These are phyloP conservation scores for Gypsophila paniculata DNA, from an alignment of 179 eudicot species.

Conservation along the genomic window DNA sequence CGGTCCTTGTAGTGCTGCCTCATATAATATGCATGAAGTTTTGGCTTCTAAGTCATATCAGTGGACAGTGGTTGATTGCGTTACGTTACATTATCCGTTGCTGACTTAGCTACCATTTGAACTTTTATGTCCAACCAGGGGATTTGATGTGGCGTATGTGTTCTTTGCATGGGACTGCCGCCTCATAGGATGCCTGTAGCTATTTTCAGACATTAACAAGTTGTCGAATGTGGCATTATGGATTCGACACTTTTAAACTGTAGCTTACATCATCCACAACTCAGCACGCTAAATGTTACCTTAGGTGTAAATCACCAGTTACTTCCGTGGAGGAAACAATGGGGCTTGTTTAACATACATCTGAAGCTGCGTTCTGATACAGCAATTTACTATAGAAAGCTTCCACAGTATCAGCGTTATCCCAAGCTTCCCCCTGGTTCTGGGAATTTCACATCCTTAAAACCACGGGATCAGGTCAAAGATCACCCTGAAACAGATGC, in stretches of 20 bases:
- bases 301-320: conserved; percentile 16
- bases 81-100: not conserved
- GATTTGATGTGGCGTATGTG: not conserved
- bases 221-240: conserved; percentile 18
- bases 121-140: not conserved
- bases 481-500: conserved; percentile 22
- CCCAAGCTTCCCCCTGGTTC: conserved; percentile 39
- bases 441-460: conserved; percentile 18
- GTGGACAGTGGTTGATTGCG: too few species aligned
- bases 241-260: conserved; percentile 15
- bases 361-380: conserved; percentile 21
- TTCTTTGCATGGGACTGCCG: conserved; percentile 1
- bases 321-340: conserved; percentile 5
- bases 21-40: too few species aligned
- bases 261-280: conserved; percentile 21
- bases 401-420: conserved; percentile 32
- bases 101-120: conserved; percentile 3
- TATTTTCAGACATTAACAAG: not conserved
- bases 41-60: too few species aligned
- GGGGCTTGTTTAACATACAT: conserved; percentile 14
- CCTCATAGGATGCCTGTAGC: not conserved
- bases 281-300: not conserved
- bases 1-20: too few species aligned
- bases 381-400: conserved; percentile 21
- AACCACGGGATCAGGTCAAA: conserved; percentile 17